phyloP scores from a whole-genome alignment of 306 rosid genomes.

The Leucaena leucocephala region DNA sequence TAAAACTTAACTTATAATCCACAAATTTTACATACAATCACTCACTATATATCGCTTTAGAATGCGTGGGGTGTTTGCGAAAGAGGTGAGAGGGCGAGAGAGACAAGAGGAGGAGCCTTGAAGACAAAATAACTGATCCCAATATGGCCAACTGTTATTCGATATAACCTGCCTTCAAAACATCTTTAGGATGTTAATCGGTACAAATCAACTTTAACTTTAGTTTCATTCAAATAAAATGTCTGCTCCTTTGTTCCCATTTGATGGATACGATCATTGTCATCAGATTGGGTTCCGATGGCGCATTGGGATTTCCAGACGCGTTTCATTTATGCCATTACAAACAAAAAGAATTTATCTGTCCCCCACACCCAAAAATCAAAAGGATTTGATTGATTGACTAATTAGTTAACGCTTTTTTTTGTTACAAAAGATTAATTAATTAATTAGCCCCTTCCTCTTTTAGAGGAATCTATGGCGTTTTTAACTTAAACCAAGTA shows the following conservation, averaged over 20 bases:
- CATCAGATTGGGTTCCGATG: slow-evolving; percentile 39
- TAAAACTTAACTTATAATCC: not conserved
- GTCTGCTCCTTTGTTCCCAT: slow-evolving; percentile 18
- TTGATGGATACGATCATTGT: slow-evolving; percentile 17
- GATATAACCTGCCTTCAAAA: not conserved
- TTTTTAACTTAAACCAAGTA: slow-evolving; percentile 8
- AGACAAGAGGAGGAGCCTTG: not conserved
- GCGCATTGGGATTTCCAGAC: slow-evolving; percentile 14
- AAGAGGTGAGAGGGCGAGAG: not conserved
- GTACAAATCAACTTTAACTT: slow-evolving; percentile 25
- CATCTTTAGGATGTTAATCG: not conserved
- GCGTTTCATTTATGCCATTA: slow-evolving; percentile 44
- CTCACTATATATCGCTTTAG: not conserved
- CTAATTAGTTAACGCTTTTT: not conserved
- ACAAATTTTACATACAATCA: not conserved
- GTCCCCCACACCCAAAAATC: not conserved
- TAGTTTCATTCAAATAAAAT: slow-evolving; percentile 9
- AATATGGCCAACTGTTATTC: not conserved
- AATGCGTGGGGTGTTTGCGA: not conserved
- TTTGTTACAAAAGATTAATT: too few relatives aligned
- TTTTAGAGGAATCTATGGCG: slow-evolving; percentile 32
- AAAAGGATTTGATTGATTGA: not conserved
- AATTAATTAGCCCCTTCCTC: slow-evolving; percentile 26
- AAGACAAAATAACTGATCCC: slow-evolving; percentile 9
- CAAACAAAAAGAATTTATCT: slow-evolving; percentile 13